A percentile compares a stretch with the other conserved stretches of the same genome.
Conservation (phyloP, 495 filamentous ascomycete species). For the Penicillium chermesinum region DNA sequence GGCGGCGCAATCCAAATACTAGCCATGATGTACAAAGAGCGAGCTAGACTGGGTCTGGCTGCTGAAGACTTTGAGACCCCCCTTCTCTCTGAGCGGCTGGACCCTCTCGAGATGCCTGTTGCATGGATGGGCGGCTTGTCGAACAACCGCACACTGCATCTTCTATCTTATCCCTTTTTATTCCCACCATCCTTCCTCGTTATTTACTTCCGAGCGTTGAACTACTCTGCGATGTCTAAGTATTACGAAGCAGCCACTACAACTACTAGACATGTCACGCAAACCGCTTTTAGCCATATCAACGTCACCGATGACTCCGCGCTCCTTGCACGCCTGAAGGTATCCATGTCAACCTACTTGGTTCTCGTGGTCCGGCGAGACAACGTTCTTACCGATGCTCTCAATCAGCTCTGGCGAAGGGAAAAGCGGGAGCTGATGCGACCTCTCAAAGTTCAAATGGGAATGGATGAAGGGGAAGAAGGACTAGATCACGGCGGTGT, state of each 20-base stretch:
- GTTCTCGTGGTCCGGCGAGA: slow-evolving; percentile 71
- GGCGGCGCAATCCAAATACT: slow-evolving; percentile 73
- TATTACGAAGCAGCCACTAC: slow-evolving; percentile 66
- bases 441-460: slow-evolving; percentile 83
- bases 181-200: slow-evolving; percentile 69
- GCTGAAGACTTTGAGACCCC: slow-evolving; percentile 67
- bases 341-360: slow-evolving; percentile 64
- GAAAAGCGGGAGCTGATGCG: slow-evolving; percentile 76
- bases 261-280: slow-evolving; percentile 53
- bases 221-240: slow-evolving; percentile 75
- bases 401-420: slow-evolving; percentile 83
- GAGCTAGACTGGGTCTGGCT: slow-evolving; percentile 56
- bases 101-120: slow-evolving; percentile 68
- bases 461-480: slow-evolving; percentile 74
- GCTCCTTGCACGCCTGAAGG: slow-evolving; percentile 57
- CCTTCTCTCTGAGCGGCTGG: slow-evolving; percentile 71
- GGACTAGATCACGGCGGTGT: slow-evolving; percentile 92
- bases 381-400: slow-evolving; percentile 66
- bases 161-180: slow-evolving; percentile 76
- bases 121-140: slow-evolving; percentile 56
- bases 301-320: slow-evolving; percentile 39
- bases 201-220: slow-evolving; percentile 84
- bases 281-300: slow-evolving; percentile 48
- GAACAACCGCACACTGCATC: slow-evolving; percentile 62
- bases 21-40: slow-evolving; percentile 62